These are phyloP conservation scores for Ceratocystis colombiana DNA, from an alignment of 2,329 filamentous ascomycete species.

Conservation along the genomic window DNA sequence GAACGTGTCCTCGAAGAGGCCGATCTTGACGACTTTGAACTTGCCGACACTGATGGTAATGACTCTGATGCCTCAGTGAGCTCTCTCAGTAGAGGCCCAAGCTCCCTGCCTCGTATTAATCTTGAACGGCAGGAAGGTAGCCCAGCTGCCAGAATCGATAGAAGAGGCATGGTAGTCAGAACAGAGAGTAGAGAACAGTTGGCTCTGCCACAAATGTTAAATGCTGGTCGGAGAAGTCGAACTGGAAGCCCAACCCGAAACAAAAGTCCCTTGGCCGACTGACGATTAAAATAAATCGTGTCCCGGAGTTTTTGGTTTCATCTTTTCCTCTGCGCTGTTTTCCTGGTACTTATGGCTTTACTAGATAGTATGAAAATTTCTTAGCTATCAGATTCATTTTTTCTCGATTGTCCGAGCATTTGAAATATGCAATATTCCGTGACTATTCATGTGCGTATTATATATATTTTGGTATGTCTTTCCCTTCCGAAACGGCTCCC, in stretches of 20 bases:
- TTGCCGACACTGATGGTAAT: conserved; percentile 55
- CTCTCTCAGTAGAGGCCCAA: conserved; percentile 31
- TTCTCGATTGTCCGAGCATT: background rate
- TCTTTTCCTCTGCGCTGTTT: conserved; percentile 7
- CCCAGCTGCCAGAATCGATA: conserved; percentile 41
- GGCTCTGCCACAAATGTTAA: conserved; percentile 46
- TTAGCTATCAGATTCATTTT: background rate
- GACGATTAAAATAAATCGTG: conserved; percentile 8
- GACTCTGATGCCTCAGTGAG: conserved; percentile 39
- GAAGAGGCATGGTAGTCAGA: conserved; percentile 65
- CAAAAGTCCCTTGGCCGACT: conserved; percentile 23
- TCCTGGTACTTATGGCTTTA: background rate
- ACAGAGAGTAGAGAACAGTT: conserved; percentile 81
- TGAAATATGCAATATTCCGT: background rate
- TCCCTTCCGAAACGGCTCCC: background rate
- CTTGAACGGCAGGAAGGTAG: conserved; percentile 14
- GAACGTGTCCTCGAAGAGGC: conserved; percentile 81
- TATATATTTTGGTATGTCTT: background rate
- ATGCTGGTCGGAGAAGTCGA: conserved; percentile 48
- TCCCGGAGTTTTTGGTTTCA: conserved; percentile 8
- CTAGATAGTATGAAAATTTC: background rate
- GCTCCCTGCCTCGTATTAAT: conserved; percentile 13
- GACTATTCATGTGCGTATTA: background rate
- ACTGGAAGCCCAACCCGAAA: conserved; percentile 44
- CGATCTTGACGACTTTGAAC: conserved; percentile 63